Evolutionary conservation across 805 yeast genomes (phyloP).

Genomic region (Candida vartiovaarae): DNA sequence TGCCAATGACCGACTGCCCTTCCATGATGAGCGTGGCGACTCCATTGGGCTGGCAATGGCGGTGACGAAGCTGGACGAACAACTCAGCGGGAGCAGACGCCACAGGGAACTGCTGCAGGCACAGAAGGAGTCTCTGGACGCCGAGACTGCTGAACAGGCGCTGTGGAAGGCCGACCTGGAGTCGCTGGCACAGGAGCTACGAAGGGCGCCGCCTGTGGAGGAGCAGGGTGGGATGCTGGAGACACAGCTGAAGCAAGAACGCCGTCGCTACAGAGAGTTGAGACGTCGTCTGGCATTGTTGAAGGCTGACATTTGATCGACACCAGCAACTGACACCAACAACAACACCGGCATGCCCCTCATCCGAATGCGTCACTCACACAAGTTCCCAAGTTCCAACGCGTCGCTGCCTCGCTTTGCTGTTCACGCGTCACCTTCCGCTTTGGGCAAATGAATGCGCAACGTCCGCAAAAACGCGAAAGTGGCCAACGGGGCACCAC

Average conservation of each 20-base stretch:
- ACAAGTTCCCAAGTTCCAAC: too few relatives aligned
- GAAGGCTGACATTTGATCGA: not conserved
- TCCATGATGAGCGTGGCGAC: conserved; percentile 19
- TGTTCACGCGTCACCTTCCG: too few relatives aligned
- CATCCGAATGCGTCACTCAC: too few relatives aligned
- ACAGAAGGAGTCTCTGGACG: not conserved
- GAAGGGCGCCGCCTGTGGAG: not conserved
- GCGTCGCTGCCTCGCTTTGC: too few relatives aligned
- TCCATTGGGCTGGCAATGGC: conserved; percentile 18
- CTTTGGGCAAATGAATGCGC: too few relatives aligned
- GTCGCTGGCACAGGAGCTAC: not conserved
- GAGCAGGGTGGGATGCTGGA: not conserved
- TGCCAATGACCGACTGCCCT: conserved; percentile 15
- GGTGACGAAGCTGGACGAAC: conserved; percentile 8
- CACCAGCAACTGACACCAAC: too few relatives aligned
- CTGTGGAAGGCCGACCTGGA: conserved; percentile 2
- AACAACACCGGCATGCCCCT: too few relatives aligned
- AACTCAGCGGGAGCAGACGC: conserved; percentile 7
- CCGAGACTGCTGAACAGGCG: conserved; percentile 1
- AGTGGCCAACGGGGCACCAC: too few relatives aligned
- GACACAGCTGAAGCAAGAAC: not conserved
- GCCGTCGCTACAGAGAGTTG: not conserved
- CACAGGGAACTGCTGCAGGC: conserved; percentile 1
- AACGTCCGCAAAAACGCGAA: too few relatives aligned
- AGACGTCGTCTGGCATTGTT: not conserved